A percentile compares a stretch with the other conserved stretches of the same genome.
phyloP scores from a whole-genome alignment of 441 rosid genomes.

The Gossypium gossypioides region DNA sequence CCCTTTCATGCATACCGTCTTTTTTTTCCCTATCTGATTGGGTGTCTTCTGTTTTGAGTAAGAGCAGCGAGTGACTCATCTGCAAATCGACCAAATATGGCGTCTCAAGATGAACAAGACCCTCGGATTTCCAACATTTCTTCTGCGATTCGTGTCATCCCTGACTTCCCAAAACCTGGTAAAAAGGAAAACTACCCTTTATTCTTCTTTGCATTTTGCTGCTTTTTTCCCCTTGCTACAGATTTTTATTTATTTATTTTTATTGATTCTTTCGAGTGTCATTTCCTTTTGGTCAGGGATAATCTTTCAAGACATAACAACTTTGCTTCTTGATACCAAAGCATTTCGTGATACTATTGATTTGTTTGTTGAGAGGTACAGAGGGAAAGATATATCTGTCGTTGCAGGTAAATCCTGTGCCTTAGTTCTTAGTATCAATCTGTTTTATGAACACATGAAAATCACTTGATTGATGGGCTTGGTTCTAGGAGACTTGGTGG shows the following conservation, averaged over 20 bases:
- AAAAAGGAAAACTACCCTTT: background rate
- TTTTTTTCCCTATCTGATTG: background rate
- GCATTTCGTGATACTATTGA: constrained; percentile 83
- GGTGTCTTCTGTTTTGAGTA: background rate
- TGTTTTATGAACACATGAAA: background rate
- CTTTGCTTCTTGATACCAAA: constrained; percentile 65
- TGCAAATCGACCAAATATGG: constrained; percentile 33
- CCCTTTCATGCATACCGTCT: background rate
- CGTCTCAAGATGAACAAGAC: constrained; percentile 41
- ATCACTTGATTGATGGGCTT: background rate
- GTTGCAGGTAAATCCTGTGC: constrained; percentile 56
- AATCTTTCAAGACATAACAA: constrained; percentile 85
- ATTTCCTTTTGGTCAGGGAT: constrained; percentile 45
- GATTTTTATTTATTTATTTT: background rate
- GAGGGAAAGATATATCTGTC: constrained; percentile 55
- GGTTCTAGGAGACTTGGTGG: background rate
- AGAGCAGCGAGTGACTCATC: constrained; percentile 17
- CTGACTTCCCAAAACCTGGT: constrained; percentile 89
- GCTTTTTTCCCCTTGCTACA: background rate
- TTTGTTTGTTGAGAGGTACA: constrained; percentile 88
- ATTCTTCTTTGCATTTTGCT: background rate
- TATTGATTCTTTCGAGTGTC: constrained; percentile 1
- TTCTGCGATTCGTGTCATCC: constrained; percentile 73
- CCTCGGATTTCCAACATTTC: constrained; percentile 54
- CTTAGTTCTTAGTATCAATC: background rate